These are phyloP conservation scores for Thelephora terrestris DNA, from an alignment of 1,284 basidiomycete genomes.

Conservation along the genomic window DNA sequence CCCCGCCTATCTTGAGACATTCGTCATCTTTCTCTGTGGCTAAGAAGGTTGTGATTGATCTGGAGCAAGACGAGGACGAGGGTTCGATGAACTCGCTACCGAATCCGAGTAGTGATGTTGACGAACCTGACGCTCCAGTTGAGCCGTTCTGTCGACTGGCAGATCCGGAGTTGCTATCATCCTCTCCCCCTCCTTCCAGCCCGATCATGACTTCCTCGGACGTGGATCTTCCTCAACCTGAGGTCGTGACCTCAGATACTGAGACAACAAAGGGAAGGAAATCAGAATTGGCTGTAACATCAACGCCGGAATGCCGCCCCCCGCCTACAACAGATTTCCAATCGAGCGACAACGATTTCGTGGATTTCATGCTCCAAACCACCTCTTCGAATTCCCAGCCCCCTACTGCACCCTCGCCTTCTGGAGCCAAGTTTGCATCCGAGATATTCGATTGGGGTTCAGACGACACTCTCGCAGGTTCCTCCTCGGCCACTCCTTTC, in stretches of 20 bases:
- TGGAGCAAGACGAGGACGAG: neutral
- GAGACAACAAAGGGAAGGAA: neutral
- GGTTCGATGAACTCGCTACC: neutral
- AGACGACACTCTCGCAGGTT: neutral
- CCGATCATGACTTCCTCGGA: neutral
- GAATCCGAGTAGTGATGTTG: neutral
- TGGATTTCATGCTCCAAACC: neutral
- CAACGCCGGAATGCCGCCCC: no score
- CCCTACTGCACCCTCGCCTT: neutral
- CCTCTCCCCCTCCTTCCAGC: neutral
- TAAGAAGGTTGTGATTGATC: no score
- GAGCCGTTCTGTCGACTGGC: no score
- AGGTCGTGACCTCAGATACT: neutral
- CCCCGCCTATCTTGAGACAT: no score
- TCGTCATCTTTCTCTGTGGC: no score
- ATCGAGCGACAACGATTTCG: neutral
- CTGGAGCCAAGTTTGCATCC: neutral
- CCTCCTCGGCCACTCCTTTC: no score
- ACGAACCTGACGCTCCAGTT: neutral
- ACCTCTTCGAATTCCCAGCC: neutral
- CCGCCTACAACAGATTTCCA: neutral
- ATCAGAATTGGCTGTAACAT: neutral
- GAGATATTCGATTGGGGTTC: conserved; percentile 1
- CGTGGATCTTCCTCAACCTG: neutral
- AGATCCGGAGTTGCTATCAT: neutral